A percentile compares a stretch with the other conserved stretches of the same genome.
These are phyloP conservation scores for Lipomyces yamadae DNA, from an alignment of 805 yeast genomes.

Conservation along the genomic window DNA sequence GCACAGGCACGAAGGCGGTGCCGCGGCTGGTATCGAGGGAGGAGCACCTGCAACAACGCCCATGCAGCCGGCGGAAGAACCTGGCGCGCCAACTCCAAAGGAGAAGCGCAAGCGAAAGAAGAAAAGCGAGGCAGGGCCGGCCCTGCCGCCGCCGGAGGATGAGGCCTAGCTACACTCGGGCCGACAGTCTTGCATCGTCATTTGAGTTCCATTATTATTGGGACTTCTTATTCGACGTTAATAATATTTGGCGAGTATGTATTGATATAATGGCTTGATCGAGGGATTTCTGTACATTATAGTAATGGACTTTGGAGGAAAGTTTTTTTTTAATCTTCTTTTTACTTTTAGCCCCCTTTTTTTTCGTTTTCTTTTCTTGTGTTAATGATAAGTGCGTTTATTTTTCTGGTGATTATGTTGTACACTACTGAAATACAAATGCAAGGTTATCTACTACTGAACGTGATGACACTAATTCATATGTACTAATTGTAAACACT, in stretches of 20 bases:
- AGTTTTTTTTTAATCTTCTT: neutral
- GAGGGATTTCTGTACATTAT: neutral
- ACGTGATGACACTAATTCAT: neutral
- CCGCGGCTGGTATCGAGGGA: slow-evolving; percentile 6
- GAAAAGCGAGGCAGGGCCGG: slow-evolving; percentile 4
- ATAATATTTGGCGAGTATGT: neutral
- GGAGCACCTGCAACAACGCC: slow-evolving; percentile 7
- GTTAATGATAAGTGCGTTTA: neutral
- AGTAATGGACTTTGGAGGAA: neutral
- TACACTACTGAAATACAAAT: neutral
- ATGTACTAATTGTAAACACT: too few relatives aligned
- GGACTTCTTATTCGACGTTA: neutral
- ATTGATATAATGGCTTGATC: neutral
- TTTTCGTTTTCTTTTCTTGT: neutral
- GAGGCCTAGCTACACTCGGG: slow-evolving; percentile 1
- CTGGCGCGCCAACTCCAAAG: slow-evolving; percentile 13
- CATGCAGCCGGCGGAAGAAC: slow-evolving; percentile 4
- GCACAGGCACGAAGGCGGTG: slow-evolving; percentile 44
- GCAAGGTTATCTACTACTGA: neutral
- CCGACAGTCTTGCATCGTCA: slow-evolving; percentile 9
- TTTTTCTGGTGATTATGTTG: neutral
- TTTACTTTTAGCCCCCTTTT: too few relatives aligned
- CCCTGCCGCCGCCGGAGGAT: neutral
- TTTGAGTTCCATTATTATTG: slow-evolving; percentile 9
- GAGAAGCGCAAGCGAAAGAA: slow-evolving; percentile 28